Evolutionary conservation across 257 asterid species (phyloP), one percentile per base, ranked within the genome.

Genomic region (Forsythia viridissima): DNA sequence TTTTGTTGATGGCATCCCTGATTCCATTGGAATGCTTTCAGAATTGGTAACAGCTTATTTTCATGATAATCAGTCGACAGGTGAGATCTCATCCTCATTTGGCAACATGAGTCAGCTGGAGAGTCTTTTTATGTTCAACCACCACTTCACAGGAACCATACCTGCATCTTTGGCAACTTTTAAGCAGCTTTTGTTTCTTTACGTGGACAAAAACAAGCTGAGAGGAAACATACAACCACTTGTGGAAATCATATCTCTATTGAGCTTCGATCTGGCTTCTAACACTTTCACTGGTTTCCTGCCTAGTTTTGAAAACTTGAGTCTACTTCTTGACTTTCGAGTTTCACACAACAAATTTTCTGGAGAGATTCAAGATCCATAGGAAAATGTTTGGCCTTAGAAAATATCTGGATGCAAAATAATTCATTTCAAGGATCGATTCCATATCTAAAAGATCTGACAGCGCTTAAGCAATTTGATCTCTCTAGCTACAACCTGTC

Each of bases 21-120:
- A 80, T 68, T 85, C 87, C 18, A 44, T 86, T n/a, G 89, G 90
- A 71, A 85, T 30, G 83, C 85, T 89, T 67, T 81, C 86, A 2
- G 71, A 74, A 39, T 68, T 89, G 77, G 84, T 80, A 73, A 77
- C 18, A 30, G 71, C 41, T 37, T 86, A 55, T 81, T 52, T 73
- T 85, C 89, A 13, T 39, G 42, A 39, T 39, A 88, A 88, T 70
- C 82, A 40, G 72, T 70, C 86, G 46, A 83, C 83, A 48, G 89
- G 88, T 8, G 51, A 78, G 40, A 83, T 86, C 42, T 87, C 90
- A 3, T 48, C 86, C 66, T 81, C 85, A 70, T 43, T 86, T 21
- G 87, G 90, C 68, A 85, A 89, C 75, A 66, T 86, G 44, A 81
- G 77, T 40, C 73, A 77, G 70, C 75, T 86, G 3, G 24, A 81